A percentile compares a stretch with the other conserved stretches of the same genome.
Conservation (phyloP, 768 basidiomycete genomes). For the Amanita thiersii region DNA sequence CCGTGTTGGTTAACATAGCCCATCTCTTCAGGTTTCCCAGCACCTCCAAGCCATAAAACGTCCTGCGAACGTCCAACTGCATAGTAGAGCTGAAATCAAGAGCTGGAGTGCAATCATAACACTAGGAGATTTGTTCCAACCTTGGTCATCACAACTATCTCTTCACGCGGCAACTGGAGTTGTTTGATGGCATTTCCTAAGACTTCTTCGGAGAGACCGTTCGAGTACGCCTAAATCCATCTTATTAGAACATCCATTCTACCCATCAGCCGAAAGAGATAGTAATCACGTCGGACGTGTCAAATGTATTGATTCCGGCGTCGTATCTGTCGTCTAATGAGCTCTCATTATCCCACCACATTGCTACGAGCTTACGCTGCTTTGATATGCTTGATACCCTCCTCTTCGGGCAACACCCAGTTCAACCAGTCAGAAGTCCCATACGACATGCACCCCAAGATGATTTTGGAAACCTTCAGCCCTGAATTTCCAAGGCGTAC, state of each 20-base stretch:
- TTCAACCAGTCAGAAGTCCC: slow-evolving; percentile 42
- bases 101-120: background rate
- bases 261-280: background rate
- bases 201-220: slow-evolving; percentile 56
- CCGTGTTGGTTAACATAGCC: slow-evolving; percentile 55
- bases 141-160: slow-evolving; percentile 82
- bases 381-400: slow-evolving; percentile 46
- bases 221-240: slow-evolving; percentile 45
- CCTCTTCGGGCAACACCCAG: slow-evolving; percentile 40
- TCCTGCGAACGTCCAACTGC: slow-evolving; percentile 21
- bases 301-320: slow-evolving; percentile 54
- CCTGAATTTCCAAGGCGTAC: slow-evolving; percentile 45
- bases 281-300: slow-evolving; percentile 38
- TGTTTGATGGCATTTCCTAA: slow-evolving; percentile 70
- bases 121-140: background rate
- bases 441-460: slow-evolving; percentile 60
- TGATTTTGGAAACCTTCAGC: slow-evolving; percentile 55
- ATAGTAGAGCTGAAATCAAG: slow-evolving; percentile 27
- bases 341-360: background rate
- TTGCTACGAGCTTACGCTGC: slow-evolving; percentile 22
- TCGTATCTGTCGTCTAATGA: slow-evolving; percentile 32
- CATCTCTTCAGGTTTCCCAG: slow-evolving; percentile 21
- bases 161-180: slow-evolving; percentile 56
- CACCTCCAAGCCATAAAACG: slow-evolving; percentile 6
- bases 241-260: background rate